Conservation (phyloP, 2,329 filamentous ascomycete genomes). For the Penicillium verrucosum region DNA sequence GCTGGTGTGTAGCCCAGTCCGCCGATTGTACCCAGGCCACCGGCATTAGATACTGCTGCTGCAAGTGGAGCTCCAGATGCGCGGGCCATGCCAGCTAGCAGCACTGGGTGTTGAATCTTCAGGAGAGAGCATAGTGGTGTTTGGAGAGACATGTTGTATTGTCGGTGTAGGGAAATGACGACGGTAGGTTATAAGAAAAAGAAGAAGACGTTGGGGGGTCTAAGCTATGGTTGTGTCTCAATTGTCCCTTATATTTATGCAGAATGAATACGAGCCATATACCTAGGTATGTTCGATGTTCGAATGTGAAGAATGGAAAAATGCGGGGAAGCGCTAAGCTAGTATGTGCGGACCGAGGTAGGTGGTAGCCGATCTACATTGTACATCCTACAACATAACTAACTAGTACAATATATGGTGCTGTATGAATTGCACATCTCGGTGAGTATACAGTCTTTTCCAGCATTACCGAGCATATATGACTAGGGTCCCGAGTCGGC, state of each 20-base stretch:
- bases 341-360: slow-evolving; percentile 20
- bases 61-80: slow-evolving; percentile 75
- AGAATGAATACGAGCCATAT: not conserved
- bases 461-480: not conserved
- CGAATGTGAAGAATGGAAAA: not conserved
- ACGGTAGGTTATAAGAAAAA: not conserved
- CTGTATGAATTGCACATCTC: slow-evolving; percentile 3
- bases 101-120: slow-evolving; percentile 79
- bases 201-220: not conserved
- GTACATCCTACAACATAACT: not conserved
- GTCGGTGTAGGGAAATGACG: not conserved
- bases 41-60: slow-evolving; percentile 83
- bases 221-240: not conserved
- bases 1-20: slow-evolving; percentile 67
- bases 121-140: slow-evolving; percentile 78
- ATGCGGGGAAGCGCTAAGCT: not conserved
- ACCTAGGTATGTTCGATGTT: too few species aligned
- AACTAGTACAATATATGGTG: not conserved
- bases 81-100: slow-evolving; percentile 91
- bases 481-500: not conserved
- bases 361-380: not conserved
- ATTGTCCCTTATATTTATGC: not conserved
- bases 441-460: not conserved
- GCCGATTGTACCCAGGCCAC: slow-evolving; percentile 67
- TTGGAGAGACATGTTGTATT: slow-evolving; percentile 53